Conservation (phyloP, 495 filamentous ascomycete species). For the Articulospora tetracladia region DNA sequence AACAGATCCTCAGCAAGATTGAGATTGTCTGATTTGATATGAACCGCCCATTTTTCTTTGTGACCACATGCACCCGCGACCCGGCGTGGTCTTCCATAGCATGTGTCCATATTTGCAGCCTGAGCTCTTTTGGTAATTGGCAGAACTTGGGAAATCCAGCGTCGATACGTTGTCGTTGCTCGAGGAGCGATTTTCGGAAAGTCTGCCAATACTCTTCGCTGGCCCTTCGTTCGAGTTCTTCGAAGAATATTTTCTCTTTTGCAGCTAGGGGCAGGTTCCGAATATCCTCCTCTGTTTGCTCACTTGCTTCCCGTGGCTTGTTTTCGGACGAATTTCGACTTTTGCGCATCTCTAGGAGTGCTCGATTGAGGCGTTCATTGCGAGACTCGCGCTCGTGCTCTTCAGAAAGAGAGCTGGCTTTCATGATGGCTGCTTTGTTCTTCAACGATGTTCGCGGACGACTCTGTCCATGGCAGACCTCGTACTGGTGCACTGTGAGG, state of each 20-base stretch:
- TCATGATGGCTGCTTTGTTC: not conserved
- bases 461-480: too few species aligned
- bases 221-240: not conserved
- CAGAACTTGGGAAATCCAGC: not conserved
- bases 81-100: not conserved
- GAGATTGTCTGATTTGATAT: not conserved
- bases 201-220: not conserved
- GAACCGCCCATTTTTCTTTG: not conserved
- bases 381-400: not conserved
- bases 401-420: not conserved
- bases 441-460: too few species aligned
- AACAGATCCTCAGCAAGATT: not conserved
- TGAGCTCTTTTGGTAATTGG: not conserved
- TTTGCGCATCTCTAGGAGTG: not conserved
- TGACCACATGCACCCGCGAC: not conserved
- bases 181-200: not conserved
- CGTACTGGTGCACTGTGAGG: too few species aligned
- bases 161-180: not conserved
- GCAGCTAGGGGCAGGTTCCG: not conserved
- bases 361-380: not conserved
- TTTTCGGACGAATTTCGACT: too few species aligned
- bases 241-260: not conserved
- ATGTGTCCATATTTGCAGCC: not conserved
- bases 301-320: too few species aligned
- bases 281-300: not conserved